Percentiles rank a stretch among this genome's conserved stretches.
phyloP scores from a whole-genome alignment of 371 early-diverging fungal species.

The Syncephalis plumigaleata region DNA sequence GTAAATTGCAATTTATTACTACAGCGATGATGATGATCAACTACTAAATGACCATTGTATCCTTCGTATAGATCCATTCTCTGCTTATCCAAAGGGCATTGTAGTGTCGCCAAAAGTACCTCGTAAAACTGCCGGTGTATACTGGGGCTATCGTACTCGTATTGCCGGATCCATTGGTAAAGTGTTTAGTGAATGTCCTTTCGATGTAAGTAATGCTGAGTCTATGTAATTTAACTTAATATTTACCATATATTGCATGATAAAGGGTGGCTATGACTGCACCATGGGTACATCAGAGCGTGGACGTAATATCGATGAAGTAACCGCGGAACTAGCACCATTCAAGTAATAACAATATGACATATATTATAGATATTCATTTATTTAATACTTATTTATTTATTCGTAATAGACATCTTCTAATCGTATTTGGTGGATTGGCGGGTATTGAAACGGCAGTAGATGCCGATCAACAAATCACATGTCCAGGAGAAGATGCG shows the following conservation, averaged over 20 bases:
- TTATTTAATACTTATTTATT: constrained; percentile 2
- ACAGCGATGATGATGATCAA: constrained; percentile 5
- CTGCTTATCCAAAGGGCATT: constrained; percentile 25
- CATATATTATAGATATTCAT: background rate
- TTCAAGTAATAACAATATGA: constrained; percentile 6
- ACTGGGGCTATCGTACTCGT: constrained; percentile 61
- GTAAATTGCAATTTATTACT: constrained; percentile 4
- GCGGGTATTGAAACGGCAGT: constrained; percentile 49
- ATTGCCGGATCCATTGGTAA: constrained; percentile 38
- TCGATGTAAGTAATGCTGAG: constrained; percentile 16
- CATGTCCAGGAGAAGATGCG: constrained; percentile 36
- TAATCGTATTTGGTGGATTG: constrained; percentile 53
- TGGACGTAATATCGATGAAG: constrained; percentile 23
- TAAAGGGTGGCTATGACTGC: constrained; percentile 44
- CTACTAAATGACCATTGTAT: background rate
- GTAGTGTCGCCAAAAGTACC: constrained; percentile 45
- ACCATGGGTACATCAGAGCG: constrained; percentile 49
- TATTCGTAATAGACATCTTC: constrained; percentile 36
- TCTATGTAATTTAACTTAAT: no score
- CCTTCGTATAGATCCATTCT: background rate
- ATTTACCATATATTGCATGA: no score
- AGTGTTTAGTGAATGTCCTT: constrained; percentile 41
- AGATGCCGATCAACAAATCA: constrained; percentile 46
- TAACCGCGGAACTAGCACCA: constrained; percentile 10
- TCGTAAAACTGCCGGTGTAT: constrained; percentile 37